Base-by-base conservation (phyloP, 2,329 filamentous ascomycete genomes). In the Venturia carpophila region DNA sequence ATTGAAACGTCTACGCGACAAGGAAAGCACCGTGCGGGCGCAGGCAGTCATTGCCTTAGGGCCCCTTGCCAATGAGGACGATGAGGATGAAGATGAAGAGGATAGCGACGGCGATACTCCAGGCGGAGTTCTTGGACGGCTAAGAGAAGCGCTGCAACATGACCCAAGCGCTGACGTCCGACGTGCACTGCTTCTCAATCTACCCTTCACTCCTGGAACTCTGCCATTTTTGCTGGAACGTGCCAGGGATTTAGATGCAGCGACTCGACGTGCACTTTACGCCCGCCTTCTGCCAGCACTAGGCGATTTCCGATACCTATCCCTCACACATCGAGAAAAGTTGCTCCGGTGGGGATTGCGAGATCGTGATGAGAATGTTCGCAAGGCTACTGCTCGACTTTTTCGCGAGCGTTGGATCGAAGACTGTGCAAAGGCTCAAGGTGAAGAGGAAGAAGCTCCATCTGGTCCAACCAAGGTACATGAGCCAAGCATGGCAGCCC, bases 331-430 rank as follows among this genome's bases (percentile, higher is more conserved):
- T 87, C 84, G 94, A 72, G 94, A 99, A 76, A 97, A 97, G 76
- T 82, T 99, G 41, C 83, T 99, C 37, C 86, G 94, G 47, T 99
- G 94, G 94, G 94, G 94, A 62, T 80, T 99, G 49, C 87, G 92
- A 47, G 94, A 99, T 74, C 86, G 94, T 75, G 94, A 99, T 69
- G 93, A 97, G 69, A 91, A 89, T 70, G 94, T 99, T 15, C 87
- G 92, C 63, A 96, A 96, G 74, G 93, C 93, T 10, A 90, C 94
- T 3, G 91, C 90, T 9, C 88, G 90, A 58, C 81, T 97, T 7
- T 99, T 99, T 78, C 87, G 89, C 67, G 92, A 97, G 72, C 86
- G 91, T n/a, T 99, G 94, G 94, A 93, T 99, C 67, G 93, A 97
- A 73, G 91, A 97, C 72, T 97, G 92, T 71, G 88, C 88, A 1